Conservation (phyloP, 2,329 filamentous ascomycete genomes). For the Fusarium torreyae region DNA sequence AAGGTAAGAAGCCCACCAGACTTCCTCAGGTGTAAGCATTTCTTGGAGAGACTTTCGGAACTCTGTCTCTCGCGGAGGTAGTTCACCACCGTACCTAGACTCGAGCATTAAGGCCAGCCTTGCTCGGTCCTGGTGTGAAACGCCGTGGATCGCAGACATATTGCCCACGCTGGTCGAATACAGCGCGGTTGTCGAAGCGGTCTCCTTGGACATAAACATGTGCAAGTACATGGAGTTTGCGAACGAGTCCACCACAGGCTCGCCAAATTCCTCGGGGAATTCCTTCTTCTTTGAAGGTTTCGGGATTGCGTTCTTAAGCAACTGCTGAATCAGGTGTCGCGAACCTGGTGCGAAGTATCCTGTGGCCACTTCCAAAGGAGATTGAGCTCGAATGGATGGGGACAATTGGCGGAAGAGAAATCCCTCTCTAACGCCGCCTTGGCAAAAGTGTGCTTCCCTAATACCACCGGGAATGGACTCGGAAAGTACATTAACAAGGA, state of each 20-base stretch:
- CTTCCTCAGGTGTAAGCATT: slow-evolving; percentile 67
- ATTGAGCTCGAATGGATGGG: slow-evolving; percentile 62
- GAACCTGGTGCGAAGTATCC: slow-evolving; percentile 65
- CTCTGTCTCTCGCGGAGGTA: slow-evolving; percentile 69
- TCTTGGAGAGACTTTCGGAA: slow-evolving; percentile 68
- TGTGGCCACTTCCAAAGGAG: slow-evolving; percentile 74
- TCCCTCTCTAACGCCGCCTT: slow-evolving; percentile 79
- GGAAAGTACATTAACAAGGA: slow-evolving; percentile 74
- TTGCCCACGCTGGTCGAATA: slow-evolving; percentile 75
- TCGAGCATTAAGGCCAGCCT: slow-evolving; percentile 74
- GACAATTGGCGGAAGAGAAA: slow-evolving; percentile 71
- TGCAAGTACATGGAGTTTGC: slow-evolving; percentile 72
- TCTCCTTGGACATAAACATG: slow-evolving; percentile 65
- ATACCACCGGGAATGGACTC: slow-evolving; percentile 72
- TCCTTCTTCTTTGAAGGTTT: slow-evolving; percentile 44
- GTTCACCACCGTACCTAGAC: slow-evolving; percentile 74
- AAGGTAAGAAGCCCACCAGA: slow-evolving; percentile 77
- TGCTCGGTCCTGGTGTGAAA: slow-evolving; percentile 73
- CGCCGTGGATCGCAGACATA: slow-evolving; percentile 72
- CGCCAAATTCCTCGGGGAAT: slow-evolving; percentile 60
- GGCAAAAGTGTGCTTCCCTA: slow-evolving; percentile 76
- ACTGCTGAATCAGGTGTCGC: slow-evolving; percentile 59
- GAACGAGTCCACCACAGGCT: slow-evolving; percentile 67
- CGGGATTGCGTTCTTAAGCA: slow-evolving; percentile 66
- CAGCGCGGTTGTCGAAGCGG: slow-evolving; percentile 71